Base-by-base conservation (phyloP, 2,329 filamentous ascomycete genomes). In the Ceratocystiopsis brevicomis region DNA sequence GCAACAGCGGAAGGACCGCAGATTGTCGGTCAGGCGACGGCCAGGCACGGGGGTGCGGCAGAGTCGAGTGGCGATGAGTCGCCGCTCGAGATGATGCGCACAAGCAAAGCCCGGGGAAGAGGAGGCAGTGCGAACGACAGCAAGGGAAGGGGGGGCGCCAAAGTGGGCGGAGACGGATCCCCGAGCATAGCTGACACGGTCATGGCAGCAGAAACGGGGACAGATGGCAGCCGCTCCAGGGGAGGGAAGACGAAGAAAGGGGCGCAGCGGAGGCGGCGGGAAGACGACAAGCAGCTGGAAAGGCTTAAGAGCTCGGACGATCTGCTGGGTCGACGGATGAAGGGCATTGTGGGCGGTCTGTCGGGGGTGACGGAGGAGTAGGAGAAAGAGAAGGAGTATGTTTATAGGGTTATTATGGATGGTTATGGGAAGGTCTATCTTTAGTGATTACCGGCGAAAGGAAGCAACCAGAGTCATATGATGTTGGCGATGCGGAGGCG, bases 21-120 rank as follows among this genome's bases (percentile, higher is more conserved):
- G 32, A 3, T 4, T 33, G n/a, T 12, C 32, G 32, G 13, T 11
- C 3, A 11, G 32, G 9, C 10, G 11, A 14, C 11, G 3, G 32
- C 32, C 25, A 30, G 10, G 25, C 6, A 30, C 25, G n/a, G n/a
- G n/a, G n/a, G n/a, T n/a, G 25, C 25, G 25, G 69, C 63, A 39
- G 81, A 74, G 59, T 81, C 66, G 14, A 81, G 77, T 12, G 82
- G 76, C 0, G 84, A 90, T 33, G 86, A 94, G 49, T 62, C 67
- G 17, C 82, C 84, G 4, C 59, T 95, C 11, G 87, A 94, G 59
- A 94, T 94, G 65, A 76, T 71, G 52, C 73, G 78, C 65, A 71
- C 68, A n/a, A 64, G 67, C 13, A 64, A 30, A 30, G 25, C 8
- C 6, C 25, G 25, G 25, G 25, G 25, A 21, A 21, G 19, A 6